Conservation (phyloP, 305 asterid species). For the Ilex paraguariensis region DNA sequence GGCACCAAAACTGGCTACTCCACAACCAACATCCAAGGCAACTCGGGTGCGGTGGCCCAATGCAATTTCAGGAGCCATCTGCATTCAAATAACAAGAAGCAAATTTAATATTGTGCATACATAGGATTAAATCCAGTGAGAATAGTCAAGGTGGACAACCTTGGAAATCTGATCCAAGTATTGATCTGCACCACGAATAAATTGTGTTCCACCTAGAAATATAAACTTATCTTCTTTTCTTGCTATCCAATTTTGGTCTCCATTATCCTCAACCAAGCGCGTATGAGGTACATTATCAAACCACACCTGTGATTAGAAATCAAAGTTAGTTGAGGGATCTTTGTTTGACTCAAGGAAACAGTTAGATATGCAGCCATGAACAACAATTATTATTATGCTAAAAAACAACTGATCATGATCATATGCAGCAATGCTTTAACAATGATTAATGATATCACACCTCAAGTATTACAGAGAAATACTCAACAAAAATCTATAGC, state of each 20-base stretch:
- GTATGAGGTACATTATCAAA: constrained; percentile 40
- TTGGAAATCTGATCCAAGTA: constrained; percentile 56
- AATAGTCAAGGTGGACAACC: constrained; percentile 33
- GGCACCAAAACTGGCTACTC: constrained; percentile 57
- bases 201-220: constrained; percentile 37
- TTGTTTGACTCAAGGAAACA: too few species aligned
- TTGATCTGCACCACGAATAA: constrained; percentile 22
- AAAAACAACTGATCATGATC: not conserved
- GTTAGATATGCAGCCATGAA: not conserved
- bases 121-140: constrained; percentile 3
- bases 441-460: not conserved
- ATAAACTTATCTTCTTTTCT: constrained; percentile 34
- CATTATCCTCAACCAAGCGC: constrained; percentile 21
- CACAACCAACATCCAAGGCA: constrained; percentile 52
- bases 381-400: too few species aligned
- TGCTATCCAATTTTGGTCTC: constrained; percentile 21
- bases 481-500: not conserved
- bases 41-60: constrained; percentile 52
- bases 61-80: constrained; percentile 63
- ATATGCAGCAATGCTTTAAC: not conserved
- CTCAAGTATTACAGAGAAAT: not conserved
- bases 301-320: constrained; percentile 46
- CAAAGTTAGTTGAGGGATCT: not conserved
- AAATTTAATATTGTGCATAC: not conserved
- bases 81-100: constrained; percentile 16